Base-by-base conservation (phyloP, 1,284 basidiomycete genomes). In the Cystobasidium slooffiae region DNA sequence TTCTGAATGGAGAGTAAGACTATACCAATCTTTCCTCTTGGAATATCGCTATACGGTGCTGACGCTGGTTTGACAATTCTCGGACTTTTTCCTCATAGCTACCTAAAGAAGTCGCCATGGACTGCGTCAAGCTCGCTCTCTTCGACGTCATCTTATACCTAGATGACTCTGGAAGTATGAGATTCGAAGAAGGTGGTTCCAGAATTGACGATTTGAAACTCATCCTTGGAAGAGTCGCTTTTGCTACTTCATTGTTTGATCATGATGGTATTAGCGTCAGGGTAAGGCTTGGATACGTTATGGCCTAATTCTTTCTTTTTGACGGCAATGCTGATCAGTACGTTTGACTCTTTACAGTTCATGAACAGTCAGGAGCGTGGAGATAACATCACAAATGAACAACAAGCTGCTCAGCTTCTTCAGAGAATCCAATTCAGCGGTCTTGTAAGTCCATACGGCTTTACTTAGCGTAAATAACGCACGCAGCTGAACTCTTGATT, bases 351-450 rank as follows among this genome's bases (percentile, higher is more conserved):
- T 52, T 43, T 84, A 62, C 78, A 83, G 70, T 84, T 85, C 81
- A 83, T 85, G 81, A 85, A 85, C 81, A 82, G 79, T 56, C 79
- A 79, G 51, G 73, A 82, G 44, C 82, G 84, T 72, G 85, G 84
- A 51, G 83, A 85, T 81, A 81, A 82, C 76, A 82, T 85, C 77
- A 80, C 78, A 43, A 80, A 77, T 51, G 85, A 85, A 76, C 77
- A 77, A 44, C 78, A 80, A 41, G 84, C 83, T 18, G 75, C 80
- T 43, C 78, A 83, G 64, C 81, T 85, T 31, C 75, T 85, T 51
- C 56, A 78, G 12, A 80, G 83, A 66, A 80, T 85, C 80, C 82
- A 83, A 77, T 85, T 84, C 81, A 82, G 82, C n/a, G 84, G 83
- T n/a, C 55, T 79, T 3, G 69, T 72, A 41, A 62, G 69, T 56